These are phyloP conservation scores for Cercospora berteroae DNA, from an alignment of 2,329 filamentous ascomycete species.

Conservation along the genomic window DNA sequence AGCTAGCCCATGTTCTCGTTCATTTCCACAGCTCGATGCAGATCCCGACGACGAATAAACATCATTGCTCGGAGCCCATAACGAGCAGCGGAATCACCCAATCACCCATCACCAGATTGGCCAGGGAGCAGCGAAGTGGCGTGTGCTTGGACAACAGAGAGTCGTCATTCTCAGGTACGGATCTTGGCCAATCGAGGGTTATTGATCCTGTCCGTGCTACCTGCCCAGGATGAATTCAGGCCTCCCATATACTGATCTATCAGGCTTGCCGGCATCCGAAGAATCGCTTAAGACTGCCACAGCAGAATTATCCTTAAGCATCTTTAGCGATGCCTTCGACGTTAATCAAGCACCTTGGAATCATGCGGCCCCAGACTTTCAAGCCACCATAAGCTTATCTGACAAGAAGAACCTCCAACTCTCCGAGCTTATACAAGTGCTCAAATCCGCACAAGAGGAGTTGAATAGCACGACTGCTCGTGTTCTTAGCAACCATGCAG, in stretches of 20 bases:
- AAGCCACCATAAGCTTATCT: constrained; percentile 2
- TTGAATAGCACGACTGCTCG: neutral
- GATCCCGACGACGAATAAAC: neutral
- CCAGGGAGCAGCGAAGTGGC: neutral
- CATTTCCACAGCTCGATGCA: neutral
- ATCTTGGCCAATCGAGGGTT: neutral
- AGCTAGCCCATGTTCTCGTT: neutral
- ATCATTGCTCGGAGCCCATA: neutral
- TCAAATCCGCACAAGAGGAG: neutral
- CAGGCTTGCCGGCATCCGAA: neutral
- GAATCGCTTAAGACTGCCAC: neutral
- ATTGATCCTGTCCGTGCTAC: constrained; percentile 4
- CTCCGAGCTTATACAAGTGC: neutral
- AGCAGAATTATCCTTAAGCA: neutral
- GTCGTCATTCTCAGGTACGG: constrained; percentile 1
- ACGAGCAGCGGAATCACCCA: neutral
- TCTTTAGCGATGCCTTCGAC: neutral
- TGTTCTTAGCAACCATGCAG: neutral
- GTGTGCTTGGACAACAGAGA: neutral
- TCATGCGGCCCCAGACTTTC: constrained; percentile 3
- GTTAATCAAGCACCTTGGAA: neutral
- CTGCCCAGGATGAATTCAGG: neutral
- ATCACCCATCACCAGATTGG: neutral
- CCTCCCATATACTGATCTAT: neutral
- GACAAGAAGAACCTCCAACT: neutral